These are phyloP conservation scores for Dicorynia guianensis DNA, from an alignment of 306 rosid genomes.

Conservation along the genomic window DNA sequence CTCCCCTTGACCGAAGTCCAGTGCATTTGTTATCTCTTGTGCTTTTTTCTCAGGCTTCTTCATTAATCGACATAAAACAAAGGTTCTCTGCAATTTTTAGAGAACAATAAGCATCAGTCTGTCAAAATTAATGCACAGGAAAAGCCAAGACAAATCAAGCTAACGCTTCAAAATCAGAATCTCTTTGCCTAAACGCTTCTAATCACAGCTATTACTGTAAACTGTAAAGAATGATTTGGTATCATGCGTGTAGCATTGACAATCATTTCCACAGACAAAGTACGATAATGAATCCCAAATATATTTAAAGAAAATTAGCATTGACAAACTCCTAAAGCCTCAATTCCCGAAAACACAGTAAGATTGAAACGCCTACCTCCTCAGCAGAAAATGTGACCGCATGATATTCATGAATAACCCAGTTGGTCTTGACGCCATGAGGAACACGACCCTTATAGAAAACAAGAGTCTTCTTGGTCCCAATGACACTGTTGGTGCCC, in stretches of 20 bases:
- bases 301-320: not conserved
- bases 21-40: conserved; percentile 25
- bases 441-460: conserved; percentile 52
- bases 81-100: conserved; percentile 49
- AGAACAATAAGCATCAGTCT: conserved; percentile 20
- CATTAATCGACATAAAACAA: conserved; percentile 61
- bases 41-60: conserved; percentile 40
- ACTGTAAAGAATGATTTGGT: not conserved
- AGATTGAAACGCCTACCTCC: conserved; percentile 46
- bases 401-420: conserved; percentile 81
- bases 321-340: not conserved
- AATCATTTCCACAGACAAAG: not conserved
- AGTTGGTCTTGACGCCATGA: conserved; percentile 38
- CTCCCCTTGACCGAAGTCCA: conserved; percentile 40
- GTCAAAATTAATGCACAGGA: conserved; percentile 15
- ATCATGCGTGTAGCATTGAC: not conserved
- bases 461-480: conserved; percentile 69
- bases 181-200: not conserved
- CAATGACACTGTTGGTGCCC: conserved; percentile 49
- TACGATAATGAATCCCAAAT: not conserved
- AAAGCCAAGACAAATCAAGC: not conserved
- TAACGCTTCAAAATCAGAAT: conserved; percentile 23
- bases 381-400: not conserved
- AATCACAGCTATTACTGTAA: conserved; percentile 7
- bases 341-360: not conserved